phyloP scores from a whole-genome alignment of 495 filamentous ascomycete genomes.

The Trichoderma erinaceum region DNA sequence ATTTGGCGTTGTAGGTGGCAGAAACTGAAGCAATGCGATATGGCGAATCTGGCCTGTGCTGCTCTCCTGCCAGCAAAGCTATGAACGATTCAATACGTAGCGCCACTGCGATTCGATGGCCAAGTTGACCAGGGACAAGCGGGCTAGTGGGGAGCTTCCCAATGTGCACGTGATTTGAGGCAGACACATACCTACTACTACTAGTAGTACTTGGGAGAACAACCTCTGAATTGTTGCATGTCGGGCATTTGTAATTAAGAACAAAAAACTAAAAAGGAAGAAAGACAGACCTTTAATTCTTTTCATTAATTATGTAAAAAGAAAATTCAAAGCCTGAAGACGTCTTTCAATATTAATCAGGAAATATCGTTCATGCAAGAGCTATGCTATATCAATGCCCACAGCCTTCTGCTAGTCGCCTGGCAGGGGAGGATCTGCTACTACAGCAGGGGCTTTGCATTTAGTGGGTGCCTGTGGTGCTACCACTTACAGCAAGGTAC shows the following conservation, averaged over 20 bases:
- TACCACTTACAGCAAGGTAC: background rate
- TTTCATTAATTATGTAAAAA: too few relatives aligned
- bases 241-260: too few relatives aligned
- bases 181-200: too few relatives aligned
- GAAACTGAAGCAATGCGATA: background rate
- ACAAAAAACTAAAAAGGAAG: too few relatives aligned
- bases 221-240: too few relatives aligned
- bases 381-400: too few relatives aligned
- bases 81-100: background rate
- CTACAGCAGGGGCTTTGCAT: background rate
- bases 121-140: background rate
- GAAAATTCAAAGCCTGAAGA: too few relatives aligned
- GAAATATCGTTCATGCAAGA: too few relatives aligned
- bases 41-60: constrained; percentile 12
- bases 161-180: background rate
- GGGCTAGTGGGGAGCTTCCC: background rate
- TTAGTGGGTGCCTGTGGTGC: background rate
- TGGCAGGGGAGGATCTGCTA: background rate
- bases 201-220: too few relatives aligned
- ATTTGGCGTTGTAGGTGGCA: background rate
- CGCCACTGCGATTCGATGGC: constrained; percentile 8
- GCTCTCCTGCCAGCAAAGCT: constrained; percentile 12
- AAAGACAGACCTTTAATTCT: too few relatives aligned
- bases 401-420: too few relatives aligned
- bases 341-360: too few relatives aligned